Evolutionary conservation across 1,284 basidiomycete species (phyloP).

Genomic region (Naganishia liquefaciens): DNA sequence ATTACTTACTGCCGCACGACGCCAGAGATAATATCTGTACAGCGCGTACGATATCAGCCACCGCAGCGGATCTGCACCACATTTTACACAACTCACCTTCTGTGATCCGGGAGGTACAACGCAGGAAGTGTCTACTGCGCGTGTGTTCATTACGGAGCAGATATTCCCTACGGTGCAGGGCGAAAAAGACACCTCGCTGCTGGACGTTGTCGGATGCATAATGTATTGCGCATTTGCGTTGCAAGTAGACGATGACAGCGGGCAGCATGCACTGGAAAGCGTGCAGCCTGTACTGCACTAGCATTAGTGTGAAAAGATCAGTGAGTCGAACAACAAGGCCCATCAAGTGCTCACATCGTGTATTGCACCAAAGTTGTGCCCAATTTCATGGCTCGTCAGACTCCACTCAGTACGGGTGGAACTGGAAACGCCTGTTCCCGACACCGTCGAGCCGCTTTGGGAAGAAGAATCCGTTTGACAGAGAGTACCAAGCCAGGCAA

Average conservation of each 20-base stretch:
- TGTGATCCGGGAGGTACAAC: slow-evolving; percentile 60
- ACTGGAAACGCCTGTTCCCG: slow-evolving; percentile 82
- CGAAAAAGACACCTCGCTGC: slow-evolving; percentile 69
- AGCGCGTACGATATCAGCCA: background rate
- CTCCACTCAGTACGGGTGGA: slow-evolving; percentile 63
- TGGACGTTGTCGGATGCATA: slow-evolving; percentile 76
- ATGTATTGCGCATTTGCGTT: slow-evolving; percentile 67
- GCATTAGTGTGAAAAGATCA: background rate
- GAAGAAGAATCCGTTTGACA: slow-evolving; percentile 63
- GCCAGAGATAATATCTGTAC: slow-evolving; percentile 40
- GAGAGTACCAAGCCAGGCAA: slow-evolving; percentile 82
- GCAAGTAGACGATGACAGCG: slow-evolving; percentile 64
- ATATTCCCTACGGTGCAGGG: slow-evolving; percentile 83
- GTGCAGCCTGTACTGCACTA: slow-evolving; percentile 71
- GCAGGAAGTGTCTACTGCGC: slow-evolving; percentile 61
- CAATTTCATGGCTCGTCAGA: slow-evolving; percentile 80
- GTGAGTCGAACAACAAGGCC: background rate
- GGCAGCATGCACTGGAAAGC: slow-evolving; percentile 67
- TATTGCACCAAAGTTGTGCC: slow-evolving; percentile 89
- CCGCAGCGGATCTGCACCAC: background rate
- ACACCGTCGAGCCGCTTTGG: slow-evolving; percentile 61
- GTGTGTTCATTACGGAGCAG: slow-evolving; percentile 59
- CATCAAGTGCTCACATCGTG: slow-evolving; percentile 61
- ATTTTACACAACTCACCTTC: slow-evolving; percentile 37
- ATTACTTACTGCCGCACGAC: slow-evolving; percentile 51